Base-by-base conservation (phyloP, 2,329 filamentous ascomycete species). In the Colletotrichum godetiae region DNA sequence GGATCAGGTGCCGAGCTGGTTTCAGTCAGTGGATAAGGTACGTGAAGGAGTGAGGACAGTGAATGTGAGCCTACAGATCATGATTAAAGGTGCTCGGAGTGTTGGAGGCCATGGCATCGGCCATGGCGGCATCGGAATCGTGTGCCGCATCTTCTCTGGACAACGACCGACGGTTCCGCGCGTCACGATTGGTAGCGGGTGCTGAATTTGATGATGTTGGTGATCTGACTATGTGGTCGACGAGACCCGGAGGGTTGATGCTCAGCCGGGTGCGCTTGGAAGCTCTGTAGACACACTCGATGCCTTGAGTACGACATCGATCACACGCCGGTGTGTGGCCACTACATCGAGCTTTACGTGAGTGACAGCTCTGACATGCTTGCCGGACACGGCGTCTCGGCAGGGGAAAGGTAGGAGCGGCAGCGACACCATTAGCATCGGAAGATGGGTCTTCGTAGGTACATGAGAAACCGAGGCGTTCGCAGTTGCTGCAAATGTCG, bases 351-450 rank as follows among this genome's bases (percentile, higher is more conserved):
- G 89, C 89, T 78, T 91, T 91, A 76, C 88, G 84, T 42, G 87
- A 86, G 75, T 91, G 89, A 78, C 89, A 91, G 77, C 86, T 89
- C 77, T 87, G 84, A 76, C 89, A 91, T 33, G 89, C 89, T 78
- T 89, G 85, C 57, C 88, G 85, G 56, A 89, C 89, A 27, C 89
- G 87, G 49, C 88, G 85, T 53, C 88, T 82, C 7, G 88, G 86
- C 63, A 89, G 78, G n/a, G 68, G 68, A 13, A 71, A 71, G 1
- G 72, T 53, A 10, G 72, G 64, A n/a, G 62, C 68, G 12, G 72
- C 60, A 22, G 83, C 81, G 62, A 85, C 79, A 42, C 83, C 83
- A 76, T 86, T 84, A 58, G 83, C 78, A 13, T 84, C 83, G 35
- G 83, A 76, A 67, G 82, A 82, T 59, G 80, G 81, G 66, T 89